Evolutionary conservation across 257 asterid genomes (phyloP).

Genomic region (Jaltomata sinuosa): DNA sequence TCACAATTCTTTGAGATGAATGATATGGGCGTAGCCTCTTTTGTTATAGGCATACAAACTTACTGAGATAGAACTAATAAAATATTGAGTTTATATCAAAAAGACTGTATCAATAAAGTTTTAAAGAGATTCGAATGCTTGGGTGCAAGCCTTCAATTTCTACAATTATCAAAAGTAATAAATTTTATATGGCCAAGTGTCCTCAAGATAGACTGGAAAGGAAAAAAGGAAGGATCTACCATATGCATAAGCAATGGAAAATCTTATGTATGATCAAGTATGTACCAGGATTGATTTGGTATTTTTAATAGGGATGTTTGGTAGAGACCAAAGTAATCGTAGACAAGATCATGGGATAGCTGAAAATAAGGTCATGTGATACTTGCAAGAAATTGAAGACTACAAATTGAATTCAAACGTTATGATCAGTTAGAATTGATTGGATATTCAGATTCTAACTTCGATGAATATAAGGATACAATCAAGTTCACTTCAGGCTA

Average conservation of each 20-base stretch:
- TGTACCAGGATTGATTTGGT: neutral
- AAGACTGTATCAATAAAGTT: no score
- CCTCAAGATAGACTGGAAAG: neutral
- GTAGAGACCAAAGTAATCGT: neutral
- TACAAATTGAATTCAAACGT: neutral
- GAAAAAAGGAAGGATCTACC: neutral
- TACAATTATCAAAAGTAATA: neutral
- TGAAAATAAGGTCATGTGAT: neutral
- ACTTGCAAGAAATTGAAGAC: neutral
- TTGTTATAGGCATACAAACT: no score
- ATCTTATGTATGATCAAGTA: neutral
- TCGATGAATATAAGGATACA: constrained; percentile 1
- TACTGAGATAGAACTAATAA: no score
- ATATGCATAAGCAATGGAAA: neutral
- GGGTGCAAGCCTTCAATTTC: no score
- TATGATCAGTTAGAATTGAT: neutral
- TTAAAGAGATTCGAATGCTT: no score
- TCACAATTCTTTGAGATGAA: no score
- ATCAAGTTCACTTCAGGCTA: neutral
- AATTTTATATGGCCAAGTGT: neutral
- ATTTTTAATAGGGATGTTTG: neutral
- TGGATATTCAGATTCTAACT: neutral
- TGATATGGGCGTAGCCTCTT: no score
- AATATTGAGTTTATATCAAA: no score
- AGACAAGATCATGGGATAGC: neutral